Base-by-base conservation (phyloP, 2,329 filamentous ascomycete genomes). In the Ambrosiella beaveri region DNA sequence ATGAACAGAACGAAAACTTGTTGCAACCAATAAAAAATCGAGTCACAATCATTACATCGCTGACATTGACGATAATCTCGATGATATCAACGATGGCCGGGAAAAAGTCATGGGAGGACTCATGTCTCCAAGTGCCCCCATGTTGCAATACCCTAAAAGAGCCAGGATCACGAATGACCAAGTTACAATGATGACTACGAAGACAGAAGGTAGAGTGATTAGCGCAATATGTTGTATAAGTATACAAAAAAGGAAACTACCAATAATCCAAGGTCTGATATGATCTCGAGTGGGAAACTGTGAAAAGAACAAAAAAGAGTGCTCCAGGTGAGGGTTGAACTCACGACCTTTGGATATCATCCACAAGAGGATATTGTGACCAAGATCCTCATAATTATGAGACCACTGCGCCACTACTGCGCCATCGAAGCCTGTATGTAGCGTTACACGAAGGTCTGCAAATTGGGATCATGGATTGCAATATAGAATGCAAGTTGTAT, bases 261-360 rank as follows among this genome's bases (percentile, higher is more conserved):
- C 8, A 47, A 47, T 47, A 5, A 47, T 8, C 44, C 44, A 47
- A 19, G 19, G 27, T 27, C 27, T 27, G 3, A 47, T n/a, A 47
- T n/a, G 5, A 47, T 47, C 3, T 15, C 44, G 5, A 12, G 11
- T n/a, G 7, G 5, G 15, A 51, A 40, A 51, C 11, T 9, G 39
- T n/a, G 6, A 56, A 56, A 41, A 45, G 35, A 39, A 19, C 12
- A 40, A 19, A 57, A 57, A 51, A 52, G 36, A 19, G 47, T 60
- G 61, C 59, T 60, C 58, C 58, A 56, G 56, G 58, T 62, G 61
- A 60, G 61, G 56, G 56, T 62, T 58, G 61, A 62, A 62, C 61
- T 62, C 61, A 60, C 58, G 61, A 62, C 58, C 61, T 62, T 61
- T 59, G 58, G 61, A 60, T 62, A 51, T 50, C 44, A 57, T 50